Percentiles rank a stretch among this genome's conserved stretches.
Conservation (phyloP, 768 basidiomycete genomes). For the Trametes meyenii region DNA sequence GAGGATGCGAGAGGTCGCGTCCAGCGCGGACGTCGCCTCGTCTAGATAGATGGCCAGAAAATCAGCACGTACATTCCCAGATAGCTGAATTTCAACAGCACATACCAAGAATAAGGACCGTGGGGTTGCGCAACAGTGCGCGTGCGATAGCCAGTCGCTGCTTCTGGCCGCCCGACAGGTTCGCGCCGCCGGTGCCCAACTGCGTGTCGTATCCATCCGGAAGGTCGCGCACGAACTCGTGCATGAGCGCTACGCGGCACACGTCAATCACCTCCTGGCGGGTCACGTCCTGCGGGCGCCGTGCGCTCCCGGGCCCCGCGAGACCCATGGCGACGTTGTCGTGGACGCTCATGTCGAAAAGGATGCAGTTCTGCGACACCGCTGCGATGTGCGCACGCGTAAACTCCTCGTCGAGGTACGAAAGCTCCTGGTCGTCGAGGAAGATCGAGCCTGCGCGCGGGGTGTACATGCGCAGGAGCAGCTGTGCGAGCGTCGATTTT, state of each 20-base stretch:
- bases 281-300: constrained; percentile 53
- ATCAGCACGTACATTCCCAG: background rate
- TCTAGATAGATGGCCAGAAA: constrained; percentile 43
- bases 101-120: constrained; percentile 88
- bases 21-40: constrained; percentile 83
- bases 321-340: constrained; percentile 87
- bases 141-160: constrained; percentile 90
- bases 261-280: constrained; percentile 77
- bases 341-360: constrained; percentile 79
- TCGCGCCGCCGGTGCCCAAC: constrained; percentile 74
- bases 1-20: constrained; percentile 82
- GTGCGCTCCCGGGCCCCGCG: constrained; percentile 46
- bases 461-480: constrained; percentile 73
- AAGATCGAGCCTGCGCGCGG: constrained; percentile 66
- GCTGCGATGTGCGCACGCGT: constrained; percentile 70
- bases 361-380: constrained; percentile 77
- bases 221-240: constrained; percentile 84
- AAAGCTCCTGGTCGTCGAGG: constrained; percentile 82
- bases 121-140: constrained; percentile 82
- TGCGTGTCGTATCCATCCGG: constrained; percentile 87
- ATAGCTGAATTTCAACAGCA: constrained; percentile 18
- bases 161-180: constrained; percentile 88
- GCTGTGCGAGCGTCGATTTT: constrained; percentile 70
- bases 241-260: constrained; percentile 81
- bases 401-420: constrained; percentile 73